Conservation (phyloP, 1,139 yeast genomes). For the Meyerozyma elateridarum region DNA sequence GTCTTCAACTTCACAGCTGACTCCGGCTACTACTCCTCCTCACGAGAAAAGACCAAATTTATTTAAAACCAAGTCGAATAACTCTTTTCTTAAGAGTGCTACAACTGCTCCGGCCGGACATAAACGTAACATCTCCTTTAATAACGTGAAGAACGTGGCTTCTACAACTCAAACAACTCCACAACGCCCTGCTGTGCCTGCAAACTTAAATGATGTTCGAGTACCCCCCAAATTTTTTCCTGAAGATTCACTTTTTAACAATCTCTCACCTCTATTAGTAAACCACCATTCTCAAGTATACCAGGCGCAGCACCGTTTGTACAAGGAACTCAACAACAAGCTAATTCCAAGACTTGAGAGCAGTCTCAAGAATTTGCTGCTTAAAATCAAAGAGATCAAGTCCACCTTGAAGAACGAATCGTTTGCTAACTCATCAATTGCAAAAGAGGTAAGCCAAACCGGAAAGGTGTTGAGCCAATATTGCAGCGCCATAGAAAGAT, state of each 20-base stretch:
- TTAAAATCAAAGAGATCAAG: slow-evolving; percentile 45
- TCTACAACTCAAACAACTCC: background rate
- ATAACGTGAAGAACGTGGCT: slow-evolving; percentile 1
- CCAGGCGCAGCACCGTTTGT: slow-evolving; percentile 24
- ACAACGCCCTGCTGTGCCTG: background rate
- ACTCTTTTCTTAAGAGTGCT: slow-evolving; percentile 22
- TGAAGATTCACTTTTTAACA: slow-evolving; percentile 29
- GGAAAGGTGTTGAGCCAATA: slow-evolving; percentile 33
- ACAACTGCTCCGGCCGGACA: slow-evolving; percentile 29
- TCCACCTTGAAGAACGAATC: slow-evolving; percentile 40
- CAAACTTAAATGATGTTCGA: slow-evolving; percentile 7
- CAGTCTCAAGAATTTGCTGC: slow-evolving; percentile 31
- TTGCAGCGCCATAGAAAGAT: slow-evolving; percentile 30
- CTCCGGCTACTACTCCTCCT: background rate
- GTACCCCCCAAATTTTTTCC: slow-evolving; percentile 15
- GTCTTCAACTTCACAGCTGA: slow-evolving; percentile 1
- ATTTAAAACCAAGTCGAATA: slow-evolving; percentile 30
- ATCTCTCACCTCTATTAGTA: slow-evolving; percentile 31
- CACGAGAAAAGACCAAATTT: slow-evolving; percentile 24
- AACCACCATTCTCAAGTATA: slow-evolving; percentile 33
- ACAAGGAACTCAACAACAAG: slow-evolving; percentile 30
- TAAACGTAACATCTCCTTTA: slow-evolving; percentile 2
- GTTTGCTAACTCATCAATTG: slow-evolving; percentile 34
- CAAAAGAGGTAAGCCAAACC: slow-evolving; percentile 37
- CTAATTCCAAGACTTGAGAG: slow-evolving; percentile 37